Conservation (phyloP, 345 rosid species). For the Pugionium dolabratum region DNA sequence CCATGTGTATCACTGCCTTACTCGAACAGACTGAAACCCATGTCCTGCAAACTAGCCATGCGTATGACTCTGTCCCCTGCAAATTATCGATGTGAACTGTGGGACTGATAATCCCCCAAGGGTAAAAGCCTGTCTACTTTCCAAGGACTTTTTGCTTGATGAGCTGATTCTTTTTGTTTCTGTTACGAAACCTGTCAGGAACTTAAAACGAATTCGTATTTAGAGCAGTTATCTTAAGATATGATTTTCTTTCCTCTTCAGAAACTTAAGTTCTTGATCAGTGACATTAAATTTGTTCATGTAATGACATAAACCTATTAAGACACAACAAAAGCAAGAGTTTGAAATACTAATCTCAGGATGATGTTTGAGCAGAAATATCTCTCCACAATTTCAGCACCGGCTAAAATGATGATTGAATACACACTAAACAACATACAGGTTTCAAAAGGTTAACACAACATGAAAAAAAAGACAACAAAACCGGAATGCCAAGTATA, state of each 20-base stretch:
- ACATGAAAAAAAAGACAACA: constrained; percentile 8
- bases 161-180: background rate
- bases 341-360: too few species aligned
- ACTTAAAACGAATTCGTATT: background rate
- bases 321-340: too few species aligned
- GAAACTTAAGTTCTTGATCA: background rate
- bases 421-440: constrained; percentile 20
- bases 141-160: background rate
- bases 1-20: too few species aligned
- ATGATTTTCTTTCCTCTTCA: background rate
- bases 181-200: background rate
- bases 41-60: too few species aligned
- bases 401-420: background rate
- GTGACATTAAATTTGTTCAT: too few species aligned
- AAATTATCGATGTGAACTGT: background rate
- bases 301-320: too few species aligned
- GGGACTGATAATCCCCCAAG: background rate
- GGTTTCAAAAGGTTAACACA: constrained; percentile 4
- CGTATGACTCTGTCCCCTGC: background rate
- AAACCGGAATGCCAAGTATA: background rate
- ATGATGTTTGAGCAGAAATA: too few species aligned
- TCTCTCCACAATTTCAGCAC: background rate
- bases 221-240: too few species aligned
- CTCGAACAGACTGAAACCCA: too few species aligned
- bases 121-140: constrained; percentile 1